Base-by-base conservation (phyloP, 2,329 filamentous ascomycete species). In the Fusarium coicis region DNA sequence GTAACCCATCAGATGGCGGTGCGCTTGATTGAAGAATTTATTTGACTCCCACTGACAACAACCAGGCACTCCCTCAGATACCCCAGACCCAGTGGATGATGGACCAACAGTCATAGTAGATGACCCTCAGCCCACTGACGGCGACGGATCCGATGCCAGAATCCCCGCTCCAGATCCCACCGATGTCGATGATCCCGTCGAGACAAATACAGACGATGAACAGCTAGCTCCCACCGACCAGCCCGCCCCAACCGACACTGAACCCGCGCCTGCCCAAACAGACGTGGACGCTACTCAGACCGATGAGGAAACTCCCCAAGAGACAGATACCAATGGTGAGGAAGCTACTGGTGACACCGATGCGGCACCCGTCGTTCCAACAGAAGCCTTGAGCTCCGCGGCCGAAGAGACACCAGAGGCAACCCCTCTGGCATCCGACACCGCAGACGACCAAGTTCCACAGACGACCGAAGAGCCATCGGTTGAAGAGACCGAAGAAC, bases 251-350 rank as follows among this genome's bases (percentile, higher is more conserved):
- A 53, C 56, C 5, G 36, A 39, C 14, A 30, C 21, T 7, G 23
- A 23, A 5, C n/a, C 40, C 23, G 42, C 30, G 2, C 60, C 63
- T 4, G n/a, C 37, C 4, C 9, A 39, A 7, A 30, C 37, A 21
- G 61, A 43, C 15, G 19, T 10, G 3, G 49, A 37, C 7, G 30
- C 34, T 7, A 47, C 42, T 16, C 39, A 34, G 18, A 34, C 46
- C 11, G 19, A 32, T 10, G 39, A 32, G 0, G 26, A 46, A 1
- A 56, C 15, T 4, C 21, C 42, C 9, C 61, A 66, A 10, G 39
- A 43, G 6, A 66, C 61, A 34, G 23, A 55, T n/a, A 34, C 57
- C 30, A 64, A 65, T n/a, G 63, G 59, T 64, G 59, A 65, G 63
- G 59, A 65, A 42, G 28, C 39, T 11, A 46, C 28, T 23, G 34